Percentiles rank a stretch among this genome's conserved stretches.
phyloP scores from a whole-genome alignment of 2,329 filamentous ascomycete genomes.

The Aspergillus sclerotialis region DNA sequence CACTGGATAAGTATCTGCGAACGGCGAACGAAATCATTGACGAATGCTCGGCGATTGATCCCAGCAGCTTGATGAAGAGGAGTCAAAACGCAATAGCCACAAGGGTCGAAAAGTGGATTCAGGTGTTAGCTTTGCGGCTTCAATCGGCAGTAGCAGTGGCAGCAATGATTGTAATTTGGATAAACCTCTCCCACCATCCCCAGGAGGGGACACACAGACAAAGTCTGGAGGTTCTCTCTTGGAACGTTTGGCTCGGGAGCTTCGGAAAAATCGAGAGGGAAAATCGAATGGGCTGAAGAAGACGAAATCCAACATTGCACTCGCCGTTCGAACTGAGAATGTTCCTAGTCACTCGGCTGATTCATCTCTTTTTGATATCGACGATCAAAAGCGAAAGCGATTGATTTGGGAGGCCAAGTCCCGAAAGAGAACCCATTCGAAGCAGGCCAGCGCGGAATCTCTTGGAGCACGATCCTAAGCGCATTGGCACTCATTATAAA shows the following conservation, averaged over 20 bases:
- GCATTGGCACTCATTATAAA: too few species aligned
- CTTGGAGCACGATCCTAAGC: too few species aligned
- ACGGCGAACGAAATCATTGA: conserved; percentile 55
- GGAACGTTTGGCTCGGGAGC: conserved; percentile 53
- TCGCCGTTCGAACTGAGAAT: conserved; percentile 37
- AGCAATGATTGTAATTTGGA: conserved; percentile 27
- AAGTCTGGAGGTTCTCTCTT: conserved; percentile 43
- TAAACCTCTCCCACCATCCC: conserved; percentile 37
- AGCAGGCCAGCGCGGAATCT: conserved; percentile 14
- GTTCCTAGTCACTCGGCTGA: conserved; percentile 24
- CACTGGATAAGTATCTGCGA: conserved; percentile 53
- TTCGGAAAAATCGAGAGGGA: conserved; percentile 40
- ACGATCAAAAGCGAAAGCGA: conserved; percentile 42
- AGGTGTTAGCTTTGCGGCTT: conserved; percentile 52
- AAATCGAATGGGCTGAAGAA: conserved; percentile 24
- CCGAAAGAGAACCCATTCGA: conserved; percentile 24
- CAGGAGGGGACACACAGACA: conserved; percentile 14
- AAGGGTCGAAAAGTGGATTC: conserved; percentile 56
- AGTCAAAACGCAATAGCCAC: conserved; percentile 21
- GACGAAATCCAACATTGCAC: conserved; percentile 49
- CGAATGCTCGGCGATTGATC: conserved; percentile 48
- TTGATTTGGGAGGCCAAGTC: conserved; percentile 42
- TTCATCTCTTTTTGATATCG: conserved; percentile 41
- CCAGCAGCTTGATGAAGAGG: conserved; percentile 26
- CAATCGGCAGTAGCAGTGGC: conserved; percentile 14